Evolutionary conservation across 1,139 yeast genomes (phyloP).

Genomic region (Pichia cactophila): DNA sequence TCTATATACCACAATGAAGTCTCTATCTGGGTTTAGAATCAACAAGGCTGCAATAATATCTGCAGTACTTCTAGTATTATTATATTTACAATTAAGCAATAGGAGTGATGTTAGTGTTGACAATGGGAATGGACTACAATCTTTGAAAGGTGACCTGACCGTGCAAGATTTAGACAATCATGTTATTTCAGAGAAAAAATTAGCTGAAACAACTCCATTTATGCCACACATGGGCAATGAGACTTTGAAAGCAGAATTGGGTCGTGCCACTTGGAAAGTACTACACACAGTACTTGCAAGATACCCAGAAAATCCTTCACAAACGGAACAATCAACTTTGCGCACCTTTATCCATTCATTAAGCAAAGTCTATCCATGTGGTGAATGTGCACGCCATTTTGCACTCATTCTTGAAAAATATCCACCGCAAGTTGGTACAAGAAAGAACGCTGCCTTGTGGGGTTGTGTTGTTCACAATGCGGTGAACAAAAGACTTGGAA

Average conservation of each 20-base stretch:
- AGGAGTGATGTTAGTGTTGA: neutral
- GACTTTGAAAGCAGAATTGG: conserved; percentile 60
- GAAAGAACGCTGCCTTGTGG: conserved; percentile 88
- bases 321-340: conserved; percentile 56
- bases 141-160: neutral
- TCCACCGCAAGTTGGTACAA: conserved; percentile 79
- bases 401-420: conserved; percentile 53
- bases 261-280: conserved; percentile 84
- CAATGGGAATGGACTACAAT: neutral
- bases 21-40: neutral
- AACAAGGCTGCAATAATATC: conserved; percentile 1
- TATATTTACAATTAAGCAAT: conserved; percentile 3
- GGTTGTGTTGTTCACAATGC: conserved; percentile 91
- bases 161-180: neutral
- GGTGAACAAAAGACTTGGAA: conserved; percentile 67
- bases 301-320: conserved; percentile 75
- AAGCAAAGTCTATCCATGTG: conserved; percentile 83
- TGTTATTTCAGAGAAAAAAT: no score
- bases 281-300: conserved; percentile 88
- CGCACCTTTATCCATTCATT: conserved; percentile 44
- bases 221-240: conserved; percentile 84
- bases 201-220: conserved; percentile 31
- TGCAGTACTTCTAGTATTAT: neutral
- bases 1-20: neutral
- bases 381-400: conserved; percentile 93